Evolutionary conservation across 139 green algal genomes (phyloP).

Genomic region (Choricystis sp.): DNA sequence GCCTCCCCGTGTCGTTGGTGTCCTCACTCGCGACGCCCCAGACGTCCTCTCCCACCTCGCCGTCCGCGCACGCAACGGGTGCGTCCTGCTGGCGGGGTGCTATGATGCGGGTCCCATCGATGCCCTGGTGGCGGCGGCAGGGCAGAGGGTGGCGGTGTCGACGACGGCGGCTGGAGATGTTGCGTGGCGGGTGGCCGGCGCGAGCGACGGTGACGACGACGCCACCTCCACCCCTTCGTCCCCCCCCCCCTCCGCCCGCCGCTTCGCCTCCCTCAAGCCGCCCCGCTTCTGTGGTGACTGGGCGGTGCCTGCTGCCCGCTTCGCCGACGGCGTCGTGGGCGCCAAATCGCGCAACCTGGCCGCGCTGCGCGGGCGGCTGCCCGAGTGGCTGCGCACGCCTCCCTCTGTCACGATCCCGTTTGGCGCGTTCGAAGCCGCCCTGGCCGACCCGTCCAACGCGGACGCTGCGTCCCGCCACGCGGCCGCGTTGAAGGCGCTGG

Average conservation of each 20-base stretch:
- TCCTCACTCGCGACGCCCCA: slow-evolving; percentile 69
- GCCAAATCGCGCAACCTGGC: slow-evolving; percentile 95
- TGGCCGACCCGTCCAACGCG: slow-evolving; percentile 48
- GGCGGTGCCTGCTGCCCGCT: slow-evolving; percentile 72
- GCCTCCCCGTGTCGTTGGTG: slow-evolving; percentile 64
- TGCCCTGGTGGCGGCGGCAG: slow-evolving; percentile 19
- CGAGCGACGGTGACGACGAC: background rate
- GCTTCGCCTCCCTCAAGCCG: background rate
- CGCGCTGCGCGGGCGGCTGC: slow-evolving; percentile 66
- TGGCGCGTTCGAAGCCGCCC: slow-evolving; percentile 71
- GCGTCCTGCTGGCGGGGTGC: slow-evolving; percentile 44
- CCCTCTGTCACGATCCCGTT: slow-evolving; percentile 84
- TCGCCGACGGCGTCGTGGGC: slow-evolving; percentile 72
- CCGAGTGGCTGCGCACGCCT: slow-evolving; percentile 70
- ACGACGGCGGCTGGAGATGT: slow-evolving; percentile 59
- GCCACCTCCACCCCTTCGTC: background rate
- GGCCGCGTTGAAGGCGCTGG: slow-evolving; percentile 21
- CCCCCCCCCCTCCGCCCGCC: background rate
- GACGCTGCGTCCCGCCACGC: slow-evolving; percentile 33
- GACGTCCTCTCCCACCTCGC: slow-evolving; percentile 82
- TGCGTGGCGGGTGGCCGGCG: slow-evolving; percentile 36
- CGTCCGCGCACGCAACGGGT: slow-evolving; percentile 83
- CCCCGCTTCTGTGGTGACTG: slow-evolving; percentile 66
- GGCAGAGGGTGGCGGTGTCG: slow-evolving; percentile 25
- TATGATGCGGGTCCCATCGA: slow-evolving; percentile 36